Conservation (phyloP, 768 basidiomycete species). For the Amanita pallidorosea region DNA sequence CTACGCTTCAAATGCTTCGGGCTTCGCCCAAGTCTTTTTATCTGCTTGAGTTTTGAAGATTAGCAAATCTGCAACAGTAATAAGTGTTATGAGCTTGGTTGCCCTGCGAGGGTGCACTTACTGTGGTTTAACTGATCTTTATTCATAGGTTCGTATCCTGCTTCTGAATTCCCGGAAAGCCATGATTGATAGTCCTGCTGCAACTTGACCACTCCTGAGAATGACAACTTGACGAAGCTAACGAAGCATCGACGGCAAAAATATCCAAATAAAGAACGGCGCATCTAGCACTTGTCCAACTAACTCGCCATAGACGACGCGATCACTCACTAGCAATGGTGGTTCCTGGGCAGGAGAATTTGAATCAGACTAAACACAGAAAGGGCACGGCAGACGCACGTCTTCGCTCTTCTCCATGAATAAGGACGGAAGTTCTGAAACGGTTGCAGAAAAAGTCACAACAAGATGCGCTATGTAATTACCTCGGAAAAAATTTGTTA, state of each 20-base stretch:
- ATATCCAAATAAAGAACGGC: slow-evolving; percentile 72
- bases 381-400: slow-evolving; percentile 19
- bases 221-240: slow-evolving; percentile 68
- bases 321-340: slow-evolving; percentile 19
- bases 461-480: slow-evolving; percentile 7
- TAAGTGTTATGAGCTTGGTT: neutral
- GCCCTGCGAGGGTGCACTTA: slow-evolving; percentile 11
- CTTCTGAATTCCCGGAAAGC: slow-evolving; percentile 36
- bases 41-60: slow-evolving; percentile 59
- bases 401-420: slow-evolving; percentile 49
- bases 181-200: slow-evolving; percentile 58
- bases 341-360: slow-evolving; percentile 15
- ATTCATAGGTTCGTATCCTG: slow-evolving; percentile 36
- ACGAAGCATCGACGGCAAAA: slow-evolving; percentile 72
- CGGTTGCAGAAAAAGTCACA: neutral
- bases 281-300: slow-evolving; percentile 29
- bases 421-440: slow-evolving; percentile 42
- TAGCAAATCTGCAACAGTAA: slow-evolving; percentile 28
- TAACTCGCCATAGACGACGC: neutral
- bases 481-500: slow-evolving; percentile 56
- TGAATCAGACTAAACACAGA: neutral
- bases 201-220: slow-evolving; percentile 56
- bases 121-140: slow-evolving; percentile 45
- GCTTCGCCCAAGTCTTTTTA: slow-evolving; percentile 53
- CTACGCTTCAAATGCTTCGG: slow-evolving; percentile 51